phyloP scores from a whole-genome alignment of 2,329 filamentous ascomycete genomes.

The Apiospora koreana region DNA sequence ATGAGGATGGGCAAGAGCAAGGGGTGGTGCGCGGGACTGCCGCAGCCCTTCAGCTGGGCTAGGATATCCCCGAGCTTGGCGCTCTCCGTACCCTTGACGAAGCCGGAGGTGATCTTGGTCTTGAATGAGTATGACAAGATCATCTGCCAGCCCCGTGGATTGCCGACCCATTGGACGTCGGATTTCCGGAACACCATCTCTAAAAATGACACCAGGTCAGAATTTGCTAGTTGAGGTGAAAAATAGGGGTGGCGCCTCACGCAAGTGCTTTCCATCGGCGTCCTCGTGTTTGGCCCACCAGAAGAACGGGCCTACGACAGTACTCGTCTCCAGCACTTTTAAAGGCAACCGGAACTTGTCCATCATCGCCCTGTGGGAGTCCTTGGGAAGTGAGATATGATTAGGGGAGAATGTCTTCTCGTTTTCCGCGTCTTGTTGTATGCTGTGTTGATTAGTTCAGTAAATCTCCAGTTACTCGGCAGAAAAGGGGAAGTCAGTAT shows the following conservation, averaged over 20 bases:
- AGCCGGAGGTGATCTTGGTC: conserved; percentile 32
- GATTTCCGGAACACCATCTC: conserved; percentile 38
- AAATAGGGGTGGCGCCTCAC: not conserved
- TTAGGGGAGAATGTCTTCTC: not conserved
- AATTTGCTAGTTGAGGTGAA: too few species aligned
- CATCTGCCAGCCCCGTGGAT: conserved; percentile 36
- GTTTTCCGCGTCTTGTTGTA: not conserved
- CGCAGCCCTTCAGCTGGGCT: conserved; percentile 28
- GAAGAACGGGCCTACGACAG: conserved; percentile 13
- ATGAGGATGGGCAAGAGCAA: conserved; percentile 34
- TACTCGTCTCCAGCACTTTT: conserved; percentile 9
- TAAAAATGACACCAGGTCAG: too few species aligned
- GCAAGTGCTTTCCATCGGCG: not conserved
- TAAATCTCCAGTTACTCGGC: not conserved
- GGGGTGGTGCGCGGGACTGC: conserved; percentile 29
- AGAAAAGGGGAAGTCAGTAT: too few species aligned
- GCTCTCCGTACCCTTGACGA: conserved; percentile 30
- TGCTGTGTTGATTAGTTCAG: not conserved
- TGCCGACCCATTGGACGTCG: conserved; percentile 31
- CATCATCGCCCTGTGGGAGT: not conserved
- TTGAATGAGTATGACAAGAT: conserved; percentile 32
- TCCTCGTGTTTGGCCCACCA: conserved; percentile 12
- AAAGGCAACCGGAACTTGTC: not conserved
- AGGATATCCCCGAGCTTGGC: conserved; percentile 27
- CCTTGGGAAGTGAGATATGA: conserved; percentile 6